phyloP scores from a whole-genome alignment of 371 early-diverging fungal genomes.

The Massospora cicadina region DNA sequence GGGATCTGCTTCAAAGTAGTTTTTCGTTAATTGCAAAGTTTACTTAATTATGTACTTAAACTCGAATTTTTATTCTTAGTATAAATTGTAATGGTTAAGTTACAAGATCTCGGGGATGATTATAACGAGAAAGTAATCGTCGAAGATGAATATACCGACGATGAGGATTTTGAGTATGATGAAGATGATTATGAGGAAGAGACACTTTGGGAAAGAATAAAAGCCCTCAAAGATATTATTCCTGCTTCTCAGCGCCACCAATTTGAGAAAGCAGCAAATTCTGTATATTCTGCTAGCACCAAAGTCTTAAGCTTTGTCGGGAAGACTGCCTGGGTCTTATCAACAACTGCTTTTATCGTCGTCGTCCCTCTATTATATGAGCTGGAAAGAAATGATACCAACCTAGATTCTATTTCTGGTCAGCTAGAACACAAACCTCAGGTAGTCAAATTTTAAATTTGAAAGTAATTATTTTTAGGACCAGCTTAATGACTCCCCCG shows the following conservation, averaged over 20 bases:
- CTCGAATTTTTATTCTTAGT: too few relatives aligned
- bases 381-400: slow-evolving; percentile 36
- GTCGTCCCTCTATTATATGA: slow-evolving; percentile 56
- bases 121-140: slow-evolving; percentile 3
- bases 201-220: slow-evolving; percentile 37
- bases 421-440: not conserved
- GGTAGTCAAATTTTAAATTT: too few relatives aligned
- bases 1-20: too few relatives aligned
- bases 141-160: slow-evolving; percentile 9
- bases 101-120: slow-evolving; percentile 7
- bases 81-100: slow-evolving; percentile 6
- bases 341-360: slow-evolving; percentile 53
- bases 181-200: slow-evolving; percentile 22
- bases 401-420: not conserved
- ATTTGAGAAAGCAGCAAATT: slow-evolving; percentile 27
- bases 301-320: slow-evolving; percentile 39
- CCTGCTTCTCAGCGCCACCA: slow-evolving; percentile 43
- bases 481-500: too few relatives aligned
- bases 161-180: slow-evolving; percentile 9
- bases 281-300: slow-evolving; percentile 32
- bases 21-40: too few relatives aligned
- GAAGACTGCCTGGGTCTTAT: slow-evolving; percentile 62
- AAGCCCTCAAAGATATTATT: slow-evolving; percentile 56
- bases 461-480: too few relatives aligned
- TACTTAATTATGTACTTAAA: too few relatives aligned